A percentile compares a stretch with the other conserved stretches of the same genome.
These are phyloP conservation scores for Botrytis medusae DNA, from an alignment of 2,329 filamentous ascomycete species.

Conservation along the genomic window DNA sequence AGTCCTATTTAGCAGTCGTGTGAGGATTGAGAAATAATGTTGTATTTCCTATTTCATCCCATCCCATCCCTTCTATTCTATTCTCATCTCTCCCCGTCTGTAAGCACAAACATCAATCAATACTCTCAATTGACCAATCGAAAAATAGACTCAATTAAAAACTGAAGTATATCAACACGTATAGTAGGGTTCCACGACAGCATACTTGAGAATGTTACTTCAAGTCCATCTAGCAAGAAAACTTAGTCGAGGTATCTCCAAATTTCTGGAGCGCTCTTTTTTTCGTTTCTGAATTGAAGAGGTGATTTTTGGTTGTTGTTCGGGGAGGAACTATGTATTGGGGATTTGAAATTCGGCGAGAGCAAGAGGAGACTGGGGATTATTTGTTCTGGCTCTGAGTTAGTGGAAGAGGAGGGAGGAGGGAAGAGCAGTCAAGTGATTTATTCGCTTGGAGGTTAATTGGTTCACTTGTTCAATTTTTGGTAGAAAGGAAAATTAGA, in stretches of 20 bases:
- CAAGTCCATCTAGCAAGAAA: background rate
- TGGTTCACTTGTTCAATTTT: background rate
- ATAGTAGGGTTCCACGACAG: background rate
- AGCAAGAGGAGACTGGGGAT: background rate
- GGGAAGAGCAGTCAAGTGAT: background rate
- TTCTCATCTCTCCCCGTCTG: background rate
- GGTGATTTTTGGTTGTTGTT: background rate
- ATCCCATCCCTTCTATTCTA: background rate
- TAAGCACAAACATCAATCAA: background rate
- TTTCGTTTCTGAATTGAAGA: background rate
- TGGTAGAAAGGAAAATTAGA: background rate
- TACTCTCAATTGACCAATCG: background rate
- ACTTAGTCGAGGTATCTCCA: background rate
- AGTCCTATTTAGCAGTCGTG: background rate
- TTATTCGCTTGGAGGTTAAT: background rate
- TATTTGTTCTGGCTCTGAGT: background rate
- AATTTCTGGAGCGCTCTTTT: rapidly evolving
- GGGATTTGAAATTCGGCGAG: background rate
- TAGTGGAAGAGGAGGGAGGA: background rate
- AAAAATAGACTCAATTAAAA: background rate
- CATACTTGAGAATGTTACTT: background rate
- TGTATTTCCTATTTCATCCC: rapidly evolving
- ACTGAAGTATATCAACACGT: background rate
- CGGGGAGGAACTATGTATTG: background rate
- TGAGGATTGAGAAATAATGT: background rate